Percentiles rank a stretch among this genome's conserved stretches.
Evolutionary conservation across 441 rosid species (phyloP).

Genomic region (Adansonia madagascariensis): DNA sequence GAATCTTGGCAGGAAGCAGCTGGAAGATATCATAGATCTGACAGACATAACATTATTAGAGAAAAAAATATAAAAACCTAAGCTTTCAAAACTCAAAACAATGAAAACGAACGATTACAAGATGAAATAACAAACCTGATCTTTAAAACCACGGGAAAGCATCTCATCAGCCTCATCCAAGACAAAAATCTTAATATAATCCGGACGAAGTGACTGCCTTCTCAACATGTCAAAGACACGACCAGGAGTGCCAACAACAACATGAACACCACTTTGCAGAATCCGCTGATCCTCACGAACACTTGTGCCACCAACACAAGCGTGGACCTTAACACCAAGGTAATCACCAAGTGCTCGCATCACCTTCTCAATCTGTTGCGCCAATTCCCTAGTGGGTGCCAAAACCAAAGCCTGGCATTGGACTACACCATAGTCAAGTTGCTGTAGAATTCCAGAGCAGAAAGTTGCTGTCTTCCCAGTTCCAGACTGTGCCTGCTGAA

Average conservation of each 20-base stretch:
- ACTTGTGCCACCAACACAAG: conserved; percentile 71
- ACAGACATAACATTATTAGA: conserved; percentile 14
- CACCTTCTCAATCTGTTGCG: conserved; percentile 74
- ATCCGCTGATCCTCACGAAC: conserved; percentile 70
- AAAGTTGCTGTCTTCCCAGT: conserved; percentile 73
- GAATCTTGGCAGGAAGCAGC: conserved; percentile 53
- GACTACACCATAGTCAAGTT: conserved; percentile 50
- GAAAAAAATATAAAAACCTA: not conserved
- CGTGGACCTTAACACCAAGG: conserved; percentile 69
- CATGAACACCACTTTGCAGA: conserved; percentile 67
- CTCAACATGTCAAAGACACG: conserved; percentile 76
- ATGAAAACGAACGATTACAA: not conserved
- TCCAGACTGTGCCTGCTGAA: conserved; percentile 75
- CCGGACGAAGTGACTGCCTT: conserved; percentile 61
- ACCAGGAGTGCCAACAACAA: conserved; percentile 74
- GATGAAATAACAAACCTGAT: conserved; percentile 44
- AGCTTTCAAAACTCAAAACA: not conserved
- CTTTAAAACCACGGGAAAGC: conserved; percentile 73
- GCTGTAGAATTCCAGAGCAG: conserved; percentile 69
- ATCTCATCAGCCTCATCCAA: conserved; percentile 75
- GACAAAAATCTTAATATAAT: conserved; percentile 62
- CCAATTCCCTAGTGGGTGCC: conserved; percentile 73
- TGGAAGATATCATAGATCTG: conserved; percentile 67
- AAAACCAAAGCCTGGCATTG: conserved; percentile 68
- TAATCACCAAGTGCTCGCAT: conserved; percentile 71